Evolutionary conservation across 2,329 filamentous ascomycete genomes (phyloP), one percentile per base, ranked within the genome.

Genomic region (Nemania sp.): DNA sequence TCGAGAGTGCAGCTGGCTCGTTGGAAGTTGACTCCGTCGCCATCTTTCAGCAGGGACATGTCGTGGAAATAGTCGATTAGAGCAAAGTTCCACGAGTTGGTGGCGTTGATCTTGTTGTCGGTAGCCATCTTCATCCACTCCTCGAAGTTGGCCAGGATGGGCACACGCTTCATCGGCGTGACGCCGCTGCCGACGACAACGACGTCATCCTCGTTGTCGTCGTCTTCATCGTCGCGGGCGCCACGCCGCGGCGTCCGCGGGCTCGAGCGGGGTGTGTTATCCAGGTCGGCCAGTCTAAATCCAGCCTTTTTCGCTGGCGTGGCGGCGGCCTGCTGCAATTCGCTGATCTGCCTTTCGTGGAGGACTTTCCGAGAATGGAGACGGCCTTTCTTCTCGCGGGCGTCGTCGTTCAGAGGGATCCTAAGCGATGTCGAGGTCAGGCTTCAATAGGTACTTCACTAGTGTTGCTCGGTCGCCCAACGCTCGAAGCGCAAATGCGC

Each of bases 41-140:
- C 94, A 68, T 99, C 94, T 70, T 96, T 96, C 42, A 99, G 79
- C 37, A 99, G 77, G 1, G 91, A 96, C 94, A 99, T 97, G 68
- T 99, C 94, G 72, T 99, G 93, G 68, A 99, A 99, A 74, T 99
- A 99, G 73, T 99, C 94, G 69, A 99, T 99, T 15, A 99, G 82
- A n/a, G 94, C 94, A 75, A 99, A 97, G 72, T 97, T 97, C 94
- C 94, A 99, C 24, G 92, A 97, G 73, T 99, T 99, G 55, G 88
- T 86, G 43, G 94, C 93, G 70, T 97, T 99, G 79, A 99, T 99
- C 74, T 94, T 94, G 76, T 99, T 99, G 77, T 99, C 94, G 14
- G 94, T 97, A 2, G 94, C 94, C 91, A 99, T 96, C 80, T 97
- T 99, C 91, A 99, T 97, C 94, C 93, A 97, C 71, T 99, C 94